Evolutionary conservation across 2,329 filamentous ascomycete genomes (phyloP).

Genomic region (Paecilomyces formosus): DNA sequence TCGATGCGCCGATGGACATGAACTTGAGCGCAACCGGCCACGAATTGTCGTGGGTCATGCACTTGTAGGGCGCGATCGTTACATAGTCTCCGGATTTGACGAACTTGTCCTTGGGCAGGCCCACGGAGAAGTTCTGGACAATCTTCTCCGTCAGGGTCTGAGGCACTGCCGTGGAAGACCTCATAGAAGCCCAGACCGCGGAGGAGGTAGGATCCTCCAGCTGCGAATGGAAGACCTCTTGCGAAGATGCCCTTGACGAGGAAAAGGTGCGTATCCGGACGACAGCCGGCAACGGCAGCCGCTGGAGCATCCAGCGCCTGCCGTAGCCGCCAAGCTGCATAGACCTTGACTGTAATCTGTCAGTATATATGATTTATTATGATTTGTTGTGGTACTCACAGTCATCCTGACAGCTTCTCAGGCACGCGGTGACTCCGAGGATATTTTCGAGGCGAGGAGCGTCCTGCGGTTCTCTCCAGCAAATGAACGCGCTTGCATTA

Average conservation of each 20-base stretch:
- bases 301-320: conserved; percentile 6
- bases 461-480: background rate
- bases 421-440: background rate
- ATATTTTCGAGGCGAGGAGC: background rate
- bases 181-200: conserved; percentile 68
- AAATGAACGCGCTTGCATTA: conserved; percentile 6
- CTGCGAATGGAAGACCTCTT: conserved; percentile 58
- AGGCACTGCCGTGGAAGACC: conserved; percentile 45
- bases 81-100: conserved; percentile 81
- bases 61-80: conserved; percentile 60
- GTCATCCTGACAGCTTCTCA: background rate
- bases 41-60: conserved; percentile 84
- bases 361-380: background rate
- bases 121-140: conserved; percentile 73
- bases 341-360: conserved; percentile 1
- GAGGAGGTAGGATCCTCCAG: conserved; percentile 54
- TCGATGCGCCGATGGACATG: conserved; percentile 71
- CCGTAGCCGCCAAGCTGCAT: background rate
- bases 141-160: conserved; percentile 93
- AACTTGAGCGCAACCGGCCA: conserved; percentile 72
- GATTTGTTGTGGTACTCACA: background rate
- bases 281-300: conserved; percentile 4
- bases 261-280: conserved; percentile 21
- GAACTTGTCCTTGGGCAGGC: conserved; percentile 64
- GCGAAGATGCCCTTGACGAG: conserved; percentile 20